Percentiles rank a stretch among this genome's conserved stretches.
These are phyloP conservation scores for Hanseniaspora occidentalis DNA, from an alignment of 805 yeast genomes.

Conservation along the genomic window DNA sequence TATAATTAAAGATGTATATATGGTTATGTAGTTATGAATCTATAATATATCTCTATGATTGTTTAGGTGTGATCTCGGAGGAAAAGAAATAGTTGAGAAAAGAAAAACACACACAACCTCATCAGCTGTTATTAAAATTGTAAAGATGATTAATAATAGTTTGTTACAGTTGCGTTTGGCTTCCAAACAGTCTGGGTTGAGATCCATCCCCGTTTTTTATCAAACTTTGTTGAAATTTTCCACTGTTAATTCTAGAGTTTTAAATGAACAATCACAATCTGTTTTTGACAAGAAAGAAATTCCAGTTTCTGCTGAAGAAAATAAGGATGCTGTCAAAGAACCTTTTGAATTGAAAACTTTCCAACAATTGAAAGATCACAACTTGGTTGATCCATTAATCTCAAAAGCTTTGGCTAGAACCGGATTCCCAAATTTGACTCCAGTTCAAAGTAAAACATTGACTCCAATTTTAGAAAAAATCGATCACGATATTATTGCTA, in stretches of 20 bases:
- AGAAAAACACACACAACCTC: too few relatives aligned
- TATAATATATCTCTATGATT: too few relatives aligned
- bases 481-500: slow-evolving; percentile 58
- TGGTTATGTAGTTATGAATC: too few relatives aligned
- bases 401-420: slow-evolving; percentile 28
- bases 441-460: slow-evolving; percentile 56
- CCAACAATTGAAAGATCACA: slow-evolving; percentile 19
- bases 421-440: slow-evolving; percentile 44
- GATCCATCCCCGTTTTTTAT: too few relatives aligned
- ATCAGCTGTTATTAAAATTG: too few relatives aligned
- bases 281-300: slow-evolving; percentile 4
- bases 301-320: slow-evolving; percentile 11
- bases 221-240: background rate
- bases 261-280: background rate
- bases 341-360: slow-evolving; percentile 15
- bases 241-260: background rate
- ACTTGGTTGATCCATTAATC: slow-evolving; percentile 18
- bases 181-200: too few relatives aligned
- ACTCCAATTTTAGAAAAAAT: slow-evolving; percentile 40
- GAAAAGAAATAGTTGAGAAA: too few relatives aligned
- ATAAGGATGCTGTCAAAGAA: slow-evolving; percentile 13
- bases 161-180: too few relatives aligned
- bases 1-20: too few relatives aligned
- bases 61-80: too few relatives aligned
- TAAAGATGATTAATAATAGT: too few relatives aligned